phyloP scores from a whole-genome alignment of 805 yeast genomes.

The Ogataea trehaloabstinens region DNA sequence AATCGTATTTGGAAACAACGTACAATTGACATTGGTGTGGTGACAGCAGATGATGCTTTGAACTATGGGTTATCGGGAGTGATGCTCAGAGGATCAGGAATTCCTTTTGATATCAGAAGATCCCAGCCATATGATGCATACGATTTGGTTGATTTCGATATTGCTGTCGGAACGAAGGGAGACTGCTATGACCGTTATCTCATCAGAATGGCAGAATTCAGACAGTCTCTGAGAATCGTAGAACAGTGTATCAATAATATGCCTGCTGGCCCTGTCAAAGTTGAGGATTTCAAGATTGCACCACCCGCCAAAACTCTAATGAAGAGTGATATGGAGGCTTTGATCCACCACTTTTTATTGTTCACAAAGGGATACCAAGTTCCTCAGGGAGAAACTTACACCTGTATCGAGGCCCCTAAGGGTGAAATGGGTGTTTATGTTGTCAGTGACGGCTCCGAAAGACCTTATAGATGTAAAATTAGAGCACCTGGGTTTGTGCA shows the following conservation, averaged over 20 bases:
- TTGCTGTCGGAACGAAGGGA: constrained; percentile 83
- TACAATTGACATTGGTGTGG: constrained; percentile 75
- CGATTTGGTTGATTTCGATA: constrained; percentile 80
- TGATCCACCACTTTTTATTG: constrained; percentile 83
- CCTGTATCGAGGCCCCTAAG: constrained; percentile 92
- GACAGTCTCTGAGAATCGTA: constrained; percentile 85
- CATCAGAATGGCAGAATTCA: constrained; percentile 86
- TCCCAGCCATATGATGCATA: constrained; percentile 90
- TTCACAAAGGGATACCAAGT: constrained; percentile 88
- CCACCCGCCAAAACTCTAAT: constrained; percentile 79
- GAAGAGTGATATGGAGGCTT: constrained; percentile 92
- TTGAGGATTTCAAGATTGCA: constrained; percentile 81
- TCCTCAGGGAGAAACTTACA: constrained; percentile 88
- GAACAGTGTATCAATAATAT: constrained; percentile 88
- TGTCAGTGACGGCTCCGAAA: constrained; percentile 84
- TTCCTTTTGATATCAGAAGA: constrained; percentile 83
- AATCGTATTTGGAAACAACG: constrained; percentile 92
- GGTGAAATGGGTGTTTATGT: constrained; percentile 93
- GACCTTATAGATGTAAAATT: constrained; percentile 89
- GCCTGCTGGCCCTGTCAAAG: constrained; percentile 91
- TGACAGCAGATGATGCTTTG: constrained; percentile 84
- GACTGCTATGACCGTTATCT: constrained; percentile 91
- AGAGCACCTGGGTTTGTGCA: constrained; percentile 95
- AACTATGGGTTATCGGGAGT: constrained; percentile 81
- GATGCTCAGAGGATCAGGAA: constrained; percentile 88